phyloP scores from a whole-genome alignment of 192 early-diverging fungal species.

The Diversispora eburnea region DNA sequence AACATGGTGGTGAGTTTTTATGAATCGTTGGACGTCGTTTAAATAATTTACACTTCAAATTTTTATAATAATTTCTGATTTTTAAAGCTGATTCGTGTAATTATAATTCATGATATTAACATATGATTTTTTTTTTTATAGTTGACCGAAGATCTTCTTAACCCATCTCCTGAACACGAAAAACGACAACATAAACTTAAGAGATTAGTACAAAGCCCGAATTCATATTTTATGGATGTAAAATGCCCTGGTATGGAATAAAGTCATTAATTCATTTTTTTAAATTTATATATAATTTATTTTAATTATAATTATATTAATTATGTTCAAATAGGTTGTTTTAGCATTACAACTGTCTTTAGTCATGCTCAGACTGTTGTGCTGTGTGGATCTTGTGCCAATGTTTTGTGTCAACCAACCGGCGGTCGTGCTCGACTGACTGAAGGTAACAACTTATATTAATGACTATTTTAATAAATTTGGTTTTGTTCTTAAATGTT shows the following conservation, averaged over 20 bases:
- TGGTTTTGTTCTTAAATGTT: too few species aligned
- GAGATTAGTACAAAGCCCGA: conserved; percentile 92
- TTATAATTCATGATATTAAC: too few species aligned
- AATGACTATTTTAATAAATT: not conserved
- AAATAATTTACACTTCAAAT: too few species aligned
- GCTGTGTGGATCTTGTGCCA: conserved; percentile 90
- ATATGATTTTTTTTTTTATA: conserved; percentile 31
- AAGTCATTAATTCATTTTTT: not conserved
- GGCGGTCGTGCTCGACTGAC: conserved; percentile 97
- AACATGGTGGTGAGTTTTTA: too few species aligned
- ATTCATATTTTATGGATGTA: conserved; percentile 99
- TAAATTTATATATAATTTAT: not conserved
- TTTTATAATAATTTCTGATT: too few species aligned
- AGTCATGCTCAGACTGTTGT: conserved; percentile 99
- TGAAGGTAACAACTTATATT: conserved; percentile 59
- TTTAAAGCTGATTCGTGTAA: too few species aligned
- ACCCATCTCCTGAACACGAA: conserved; percentile 79
- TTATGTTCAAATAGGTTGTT: conserved; percentile 61
- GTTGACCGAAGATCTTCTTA: conserved; percentile 93
- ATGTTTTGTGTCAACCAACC: conserved; percentile 98
- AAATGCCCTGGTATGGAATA: conserved; percentile 73
- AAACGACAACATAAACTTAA: conserved; percentile 91
- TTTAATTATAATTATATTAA: not conserved
- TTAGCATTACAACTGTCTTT: conserved; percentile 98
- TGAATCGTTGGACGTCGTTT: too few species aligned